phyloP scores from a whole-genome alignment of 495 filamentous ascomycete genomes.

The Penicillium psychrofluorescens region DNA sequence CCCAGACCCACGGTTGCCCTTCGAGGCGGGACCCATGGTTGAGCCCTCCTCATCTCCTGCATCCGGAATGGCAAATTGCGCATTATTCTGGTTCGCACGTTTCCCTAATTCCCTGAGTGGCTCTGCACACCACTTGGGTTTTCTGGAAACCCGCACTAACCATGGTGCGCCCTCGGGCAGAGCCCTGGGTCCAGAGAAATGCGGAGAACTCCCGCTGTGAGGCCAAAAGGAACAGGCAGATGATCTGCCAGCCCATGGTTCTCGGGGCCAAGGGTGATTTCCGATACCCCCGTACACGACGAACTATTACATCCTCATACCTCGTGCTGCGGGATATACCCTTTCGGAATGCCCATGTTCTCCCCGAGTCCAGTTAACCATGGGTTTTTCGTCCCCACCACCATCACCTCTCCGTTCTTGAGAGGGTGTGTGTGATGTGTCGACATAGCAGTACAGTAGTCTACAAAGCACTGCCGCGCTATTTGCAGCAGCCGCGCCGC shows the following conservation, averaged over 20 bases:
- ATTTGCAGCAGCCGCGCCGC: conserved; percentile 24
- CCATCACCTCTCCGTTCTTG: too few species aligned
- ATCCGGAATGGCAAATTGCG: conserved; percentile 1
- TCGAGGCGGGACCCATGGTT: conserved; percentile 15
- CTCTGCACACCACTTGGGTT: neutral
- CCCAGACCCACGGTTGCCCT: conserved; percentile 11
- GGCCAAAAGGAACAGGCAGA: too few species aligned
- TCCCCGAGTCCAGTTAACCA: too few species aligned
- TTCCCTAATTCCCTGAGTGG: neutral
- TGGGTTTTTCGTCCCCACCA: too few species aligned
- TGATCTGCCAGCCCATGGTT: neutral
- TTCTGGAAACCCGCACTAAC: conserved; percentile 11
- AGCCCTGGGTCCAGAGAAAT: conserved; percentile 4
- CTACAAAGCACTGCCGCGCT: conserved; percentile 11
- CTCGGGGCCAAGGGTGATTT: conserved; percentile 6
- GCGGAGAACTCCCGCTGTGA: conserved; percentile 9
- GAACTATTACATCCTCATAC: too few species aligned
- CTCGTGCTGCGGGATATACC: too few species aligned
- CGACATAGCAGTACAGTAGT: conserved; percentile 1
- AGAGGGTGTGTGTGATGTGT: conserved; percentile 18
- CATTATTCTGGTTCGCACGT: too few species aligned
- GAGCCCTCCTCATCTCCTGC: conserved; percentile 1
- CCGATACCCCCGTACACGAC: neutral
- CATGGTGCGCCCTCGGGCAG: conserved; percentile 4
- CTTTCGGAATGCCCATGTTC: too few species aligned